Evolutionary conservation across 345 rosid species (phyloP), one percentile per base, ranked within the genome.

Genomic region (Eucalyptus curtisii): DNA sequence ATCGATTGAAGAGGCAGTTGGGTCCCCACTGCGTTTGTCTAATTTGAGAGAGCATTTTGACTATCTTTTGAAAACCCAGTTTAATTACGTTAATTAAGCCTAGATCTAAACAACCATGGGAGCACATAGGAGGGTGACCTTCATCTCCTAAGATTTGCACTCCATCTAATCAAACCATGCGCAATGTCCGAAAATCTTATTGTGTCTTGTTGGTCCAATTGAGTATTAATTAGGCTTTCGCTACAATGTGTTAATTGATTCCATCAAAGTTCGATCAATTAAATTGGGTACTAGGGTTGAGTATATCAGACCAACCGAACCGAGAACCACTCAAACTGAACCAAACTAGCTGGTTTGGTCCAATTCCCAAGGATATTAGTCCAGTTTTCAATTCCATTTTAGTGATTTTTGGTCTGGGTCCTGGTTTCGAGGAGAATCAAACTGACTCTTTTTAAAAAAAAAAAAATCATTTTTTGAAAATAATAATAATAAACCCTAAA

Each of bases 321-420:
- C 0, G 0, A 17, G 4, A 50, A 50, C 22, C 8, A 0, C 53
- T 50, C 8, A 0, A 50, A 17, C 4, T 16, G 1, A 3, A 49
- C 52, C 19, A 49, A 49, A 15, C 3, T 49, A 49, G 52, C 7
- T 5, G 0, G 53, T 16, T 49, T 16, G 53, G 53, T 50, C 53
- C 1, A 49, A 49, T 15, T 49, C 19, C 1, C 3, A 1, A 2
- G 3, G 53, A n/a, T 0, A 49, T 15, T 0, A 2, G 20, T 16
- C 1, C 1, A 49, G 0, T 16, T 16, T 2, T 0, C 0, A 1
- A 1, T 50, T 50, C 0, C 20, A 6, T 6, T 16, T 48, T 48
- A 1, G 2, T 52, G 4, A 52, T 52, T 52, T 52, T 52, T 2
- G 7, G n/a, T n/a, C n/a, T n/a, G n/a, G n/a, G n/a, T n/a, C n/a